Evolutionary conservation across 2,329 filamentous ascomycete species (phyloP).

Genomic region (Penicillium rolfsii): DNA sequence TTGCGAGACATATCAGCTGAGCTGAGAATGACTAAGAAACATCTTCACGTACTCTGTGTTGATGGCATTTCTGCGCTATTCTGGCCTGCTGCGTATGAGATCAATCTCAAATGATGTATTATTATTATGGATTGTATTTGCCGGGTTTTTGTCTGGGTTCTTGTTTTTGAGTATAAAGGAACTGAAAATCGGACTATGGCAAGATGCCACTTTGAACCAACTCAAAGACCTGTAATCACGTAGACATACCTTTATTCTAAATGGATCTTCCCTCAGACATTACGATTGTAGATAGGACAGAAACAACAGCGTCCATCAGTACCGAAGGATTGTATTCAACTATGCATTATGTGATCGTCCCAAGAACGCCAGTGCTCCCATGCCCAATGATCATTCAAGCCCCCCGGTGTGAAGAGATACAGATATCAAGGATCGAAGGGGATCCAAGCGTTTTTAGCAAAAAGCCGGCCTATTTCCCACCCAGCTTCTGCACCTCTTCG

Average conservation of each 20-base stretch:
- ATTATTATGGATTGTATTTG: slow-evolving; percentile 39
- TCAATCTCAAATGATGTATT: slow-evolving; percentile 36
- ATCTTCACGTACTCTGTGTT: background rate
- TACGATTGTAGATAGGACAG: background rate
- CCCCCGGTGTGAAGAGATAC: slow-evolving; percentile 17
- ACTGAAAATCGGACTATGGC: slow-evolving; percentile 18
- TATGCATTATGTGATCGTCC: slow-evolving; percentile 29
- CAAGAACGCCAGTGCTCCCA: slow-evolving; percentile 31
- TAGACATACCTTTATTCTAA: background rate
- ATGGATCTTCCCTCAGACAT: background rate
- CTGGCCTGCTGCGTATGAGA: slow-evolving; percentile 9
- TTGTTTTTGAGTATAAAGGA: slow-evolving; percentile 25
- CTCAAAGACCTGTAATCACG: background rate
- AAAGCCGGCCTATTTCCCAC: slow-evolving; percentile 25
- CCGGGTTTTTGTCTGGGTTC: slow-evolving; percentile 26
- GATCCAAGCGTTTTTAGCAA: slow-evolving; percentile 13
- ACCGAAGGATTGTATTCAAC: slow-evolving; percentile 22
- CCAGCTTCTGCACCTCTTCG: slow-evolving; percentile 55
- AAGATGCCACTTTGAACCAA: background rate
- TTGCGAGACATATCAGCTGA: background rate
- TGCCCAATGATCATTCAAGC: slow-evolving; percentile 24
- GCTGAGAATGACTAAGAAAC: background rate
- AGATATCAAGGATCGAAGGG: slow-evolving; percentile 2
- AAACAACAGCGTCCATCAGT: slow-evolving; percentile 3
- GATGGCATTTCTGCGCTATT: slow-evolving; percentile 8